Evolutionary conservation across 257 asterid species (phyloP), one percentile per base, ranked within the genome.

Genomic region (Solanum piurae): DNA sequence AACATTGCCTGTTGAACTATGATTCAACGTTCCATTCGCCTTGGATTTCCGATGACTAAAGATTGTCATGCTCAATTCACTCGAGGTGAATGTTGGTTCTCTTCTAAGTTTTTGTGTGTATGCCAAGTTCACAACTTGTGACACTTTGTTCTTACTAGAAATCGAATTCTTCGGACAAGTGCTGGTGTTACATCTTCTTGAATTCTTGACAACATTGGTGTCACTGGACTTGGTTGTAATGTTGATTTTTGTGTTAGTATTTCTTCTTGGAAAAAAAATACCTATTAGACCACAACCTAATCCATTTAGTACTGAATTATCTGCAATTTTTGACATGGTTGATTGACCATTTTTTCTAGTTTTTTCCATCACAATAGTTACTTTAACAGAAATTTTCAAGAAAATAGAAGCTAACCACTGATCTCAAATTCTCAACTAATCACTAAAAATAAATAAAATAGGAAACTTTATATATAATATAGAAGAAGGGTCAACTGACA

Each of bases 221-320:
- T 42, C 85, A 79, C 33, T 88, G 49, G 27, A 46, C 13, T 31
- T 89, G 88, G 86, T n/a, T 88, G 72, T 21, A 7, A 14, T 3
- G 91, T 77, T 31, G 87, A 14, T 72, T 77, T 92, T 93, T 20
- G 86, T 89, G 84, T 74, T 88, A 52, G 83, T 82, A 33, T 66
- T 71, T 23, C 88, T 89, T 9, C 77, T 71, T 4, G 86, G 91
- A 6, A 93, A 89, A 68, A 94, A 6, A 37, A 89, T 87, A 46
- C 90, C 92, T 9, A 92, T 90, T 16, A 93, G 89, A 80, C 98
- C 94, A 91, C 98, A 92, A 1, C 95, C 97, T 25, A 83, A 27
- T 37, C 91, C 91, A 49, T 86, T 87, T 83, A 92, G 91, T 72
- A 72, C 68, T 0, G 89, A 36, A 42, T n/a, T 88, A 33, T 80